A percentile compares a stretch with the other conserved stretches of the same genome.
Evolutionary conservation across 768 basidiomycete species (phyloP).

Genomic region (Hortiboletus flavorubellus): DNA sequence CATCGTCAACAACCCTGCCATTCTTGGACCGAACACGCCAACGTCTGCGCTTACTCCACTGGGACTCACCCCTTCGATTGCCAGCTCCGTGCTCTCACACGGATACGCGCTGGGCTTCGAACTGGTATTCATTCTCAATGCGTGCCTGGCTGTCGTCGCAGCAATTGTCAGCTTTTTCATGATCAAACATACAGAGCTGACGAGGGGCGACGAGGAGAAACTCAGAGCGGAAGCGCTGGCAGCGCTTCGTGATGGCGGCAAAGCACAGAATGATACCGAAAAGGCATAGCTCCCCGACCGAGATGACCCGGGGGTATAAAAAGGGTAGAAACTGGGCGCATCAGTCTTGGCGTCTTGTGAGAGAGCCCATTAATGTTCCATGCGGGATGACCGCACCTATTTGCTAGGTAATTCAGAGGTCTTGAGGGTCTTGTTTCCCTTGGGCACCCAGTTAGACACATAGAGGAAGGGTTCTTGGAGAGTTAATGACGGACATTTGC

Average conservation of each 20-base stretch:
- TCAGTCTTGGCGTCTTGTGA: background rate
- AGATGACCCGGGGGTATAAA: background rate
- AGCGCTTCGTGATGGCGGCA: background rate
- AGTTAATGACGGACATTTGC: background rate
- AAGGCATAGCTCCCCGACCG: background rate
- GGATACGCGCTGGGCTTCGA: constrained; percentile 59
- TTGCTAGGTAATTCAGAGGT: background rate
- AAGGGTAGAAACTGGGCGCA: background rate
- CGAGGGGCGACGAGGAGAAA: constrained; percentile 51
- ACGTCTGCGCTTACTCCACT: constrained; percentile 32
- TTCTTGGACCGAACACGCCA: constrained; percentile 30
- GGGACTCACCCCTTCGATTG: constrained; percentile 37
- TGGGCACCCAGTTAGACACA: background rate
- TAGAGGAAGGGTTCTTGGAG: background rate
- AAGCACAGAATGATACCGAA: background rate
- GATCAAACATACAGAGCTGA: constrained; percentile 61
- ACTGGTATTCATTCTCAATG: constrained; percentile 59
- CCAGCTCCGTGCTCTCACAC: constrained; percentile 40
- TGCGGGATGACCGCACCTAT: background rate
- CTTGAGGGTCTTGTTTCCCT: background rate
- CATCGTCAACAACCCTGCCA: constrained; percentile 49
- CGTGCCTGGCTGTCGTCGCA: constrained; percentile 50
- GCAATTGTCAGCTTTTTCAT: constrained; percentile 54
- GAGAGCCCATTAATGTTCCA: background rate
- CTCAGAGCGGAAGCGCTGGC: constrained; percentile 41